Evolutionary conservation across 768 basidiomycete species (phyloP).

Genomic region (Auriscalpium orientale): DNA sequence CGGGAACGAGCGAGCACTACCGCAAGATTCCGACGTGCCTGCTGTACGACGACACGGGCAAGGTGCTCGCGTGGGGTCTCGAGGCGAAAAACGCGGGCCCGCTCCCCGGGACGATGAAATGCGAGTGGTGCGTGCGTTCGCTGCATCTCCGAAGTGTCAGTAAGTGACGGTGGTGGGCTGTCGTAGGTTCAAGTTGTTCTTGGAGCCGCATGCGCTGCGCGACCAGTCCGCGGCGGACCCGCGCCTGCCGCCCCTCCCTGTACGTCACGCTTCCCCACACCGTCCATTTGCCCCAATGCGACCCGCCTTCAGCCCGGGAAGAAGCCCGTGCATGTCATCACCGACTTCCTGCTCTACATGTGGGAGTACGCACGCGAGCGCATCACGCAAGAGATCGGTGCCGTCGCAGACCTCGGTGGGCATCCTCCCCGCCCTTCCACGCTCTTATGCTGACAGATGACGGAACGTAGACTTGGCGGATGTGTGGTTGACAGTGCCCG

Average conservation of each 20-base stretch:
- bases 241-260: slow-evolving; percentile 72
- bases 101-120: slow-evolving; percentile 44
- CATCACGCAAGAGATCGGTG: slow-evolving; percentile 82
- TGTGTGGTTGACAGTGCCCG: slow-evolving; percentile 82
- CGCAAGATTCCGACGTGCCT: slow-evolving; percentile 80
- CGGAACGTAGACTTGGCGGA: slow-evolving; percentile 65
- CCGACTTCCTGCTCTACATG: slow-evolving; percentile 74
- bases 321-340: slow-evolving; percentile 67
- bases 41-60: slow-evolving; percentile 66
- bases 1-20: slow-evolving; percentile 79
- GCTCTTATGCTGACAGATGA: background rate
- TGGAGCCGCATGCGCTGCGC: slow-evolving; percentile 75
- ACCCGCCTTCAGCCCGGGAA: slow-evolving; percentile 53
- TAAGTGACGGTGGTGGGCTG: background rate
- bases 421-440: slow-evolving; percentile 3
- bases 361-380: slow-evolving; percentile 86
- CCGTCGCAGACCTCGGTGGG: slow-evolving; percentile 78
- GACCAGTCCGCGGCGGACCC: slow-evolving; percentile 66
- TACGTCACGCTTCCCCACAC: slow-evolving; percentile 29
- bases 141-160: no score
- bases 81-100: slow-evolving; percentile 79
- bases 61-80: slow-evolving; percentile 76
- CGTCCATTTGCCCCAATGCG: slow-evolving; percentile 2
- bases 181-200: slow-evolving; percentile 73
- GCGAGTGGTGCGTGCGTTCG: slow-evolving; percentile 37